A percentile compares a stretch with the other conserved stretches of the same genome.
Conservation (phyloP, 1,284 basidiomycete genomes). For the Ustilago shanxiensis region DNA sequence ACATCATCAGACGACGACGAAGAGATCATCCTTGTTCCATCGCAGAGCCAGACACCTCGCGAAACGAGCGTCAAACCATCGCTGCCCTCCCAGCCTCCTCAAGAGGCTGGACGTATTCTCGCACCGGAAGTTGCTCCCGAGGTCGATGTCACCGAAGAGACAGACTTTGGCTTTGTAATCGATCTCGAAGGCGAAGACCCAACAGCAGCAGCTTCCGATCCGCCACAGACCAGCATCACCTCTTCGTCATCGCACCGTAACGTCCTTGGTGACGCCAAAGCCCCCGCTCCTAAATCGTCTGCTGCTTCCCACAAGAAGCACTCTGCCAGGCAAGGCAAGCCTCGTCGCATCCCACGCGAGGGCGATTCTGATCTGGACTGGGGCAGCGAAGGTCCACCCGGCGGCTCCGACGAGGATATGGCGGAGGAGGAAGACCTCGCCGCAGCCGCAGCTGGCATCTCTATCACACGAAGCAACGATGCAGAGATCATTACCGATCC, state of each 20-base stretch:
- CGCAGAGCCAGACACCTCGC: constrained; percentile 5
- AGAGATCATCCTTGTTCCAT: constrained; percentile 37
- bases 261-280: constrained; percentile 40
- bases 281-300: not conserved
- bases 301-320: constrained; percentile 16
- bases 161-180: constrained; percentile 36
- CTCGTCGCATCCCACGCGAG: constrained; percentile 45
- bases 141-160: constrained; percentile 21
- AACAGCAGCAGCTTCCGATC: not conserved
- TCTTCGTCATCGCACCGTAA: constrained; percentile 20
- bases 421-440: constrained; percentile 30
- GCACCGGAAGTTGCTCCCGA: constrained; percentile 17
- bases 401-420: constrained; percentile 9
- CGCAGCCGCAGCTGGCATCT: constrained; percentile 45
- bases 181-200: constrained; percentile 50
- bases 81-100: not conserved
- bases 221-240: not conserved
- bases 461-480: constrained; percentile 29
- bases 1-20: constrained; percentile 35
- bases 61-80: not conserved
- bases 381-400: constrained; percentile 65
- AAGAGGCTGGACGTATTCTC: not conserved
- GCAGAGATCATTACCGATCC: constrained; percentile 30
- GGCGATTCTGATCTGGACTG: constrained; percentile 66
- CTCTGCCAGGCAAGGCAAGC: constrained; percentile 16